phyloP scores from a whole-genome alignment of 2,329 filamentous ascomycete genomes.

The Sarocladium brachiariae region DNA sequence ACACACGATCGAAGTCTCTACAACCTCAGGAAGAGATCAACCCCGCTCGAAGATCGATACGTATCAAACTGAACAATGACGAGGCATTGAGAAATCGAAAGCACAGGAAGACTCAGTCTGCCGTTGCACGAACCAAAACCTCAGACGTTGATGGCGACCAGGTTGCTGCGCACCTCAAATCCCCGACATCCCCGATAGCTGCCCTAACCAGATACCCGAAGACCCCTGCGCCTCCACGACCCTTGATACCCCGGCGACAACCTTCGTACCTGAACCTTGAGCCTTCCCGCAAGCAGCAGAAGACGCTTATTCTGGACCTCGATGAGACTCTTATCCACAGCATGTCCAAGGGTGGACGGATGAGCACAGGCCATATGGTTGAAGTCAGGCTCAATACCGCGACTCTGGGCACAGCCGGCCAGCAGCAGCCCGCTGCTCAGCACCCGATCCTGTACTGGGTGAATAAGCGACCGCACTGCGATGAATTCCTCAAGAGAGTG shows the following conservation, averaged over 20 bases:
- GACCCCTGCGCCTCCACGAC: conserved; percentile 80
- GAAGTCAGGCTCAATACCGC: conserved; percentile 83
- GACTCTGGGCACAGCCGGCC: conserved; percentile 58
- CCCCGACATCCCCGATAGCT: conserved; percentile 76
- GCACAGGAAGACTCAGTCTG: conserved; percentile 53
- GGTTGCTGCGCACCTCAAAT: conserved; percentile 79
- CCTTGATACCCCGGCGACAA: conserved; percentile 80
- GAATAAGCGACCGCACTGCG: conserved; percentile 93
- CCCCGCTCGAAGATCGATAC: conserved; percentile 70
- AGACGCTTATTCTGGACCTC: conserved; percentile 90
- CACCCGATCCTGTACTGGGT: conserved; percentile 98
- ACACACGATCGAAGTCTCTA: conserved; percentile 58
- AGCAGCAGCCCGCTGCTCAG: conserved; percentile 51
- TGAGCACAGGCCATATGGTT: conserved; percentile 97
- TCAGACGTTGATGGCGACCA: conserved; percentile 35
- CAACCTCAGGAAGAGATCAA: conserved; percentile 53
- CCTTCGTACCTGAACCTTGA: conserved; percentile 73
- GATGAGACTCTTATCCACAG: conserved; percentile 98
- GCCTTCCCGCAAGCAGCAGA: conserved; percentile 58
- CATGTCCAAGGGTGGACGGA: conserved; percentile 91
- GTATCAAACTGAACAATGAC: conserved; percentile 83
- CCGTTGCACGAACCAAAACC: conserved; percentile 35
- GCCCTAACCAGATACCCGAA: conserved; percentile 84
- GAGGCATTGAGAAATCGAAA: conserved; percentile 68
- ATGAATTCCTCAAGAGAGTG: conserved; percentile 87